Evolutionary conservation across 352 stramenopile genomes (phyloP).

Genomic region (Globisporangium echinulatum): DNA sequence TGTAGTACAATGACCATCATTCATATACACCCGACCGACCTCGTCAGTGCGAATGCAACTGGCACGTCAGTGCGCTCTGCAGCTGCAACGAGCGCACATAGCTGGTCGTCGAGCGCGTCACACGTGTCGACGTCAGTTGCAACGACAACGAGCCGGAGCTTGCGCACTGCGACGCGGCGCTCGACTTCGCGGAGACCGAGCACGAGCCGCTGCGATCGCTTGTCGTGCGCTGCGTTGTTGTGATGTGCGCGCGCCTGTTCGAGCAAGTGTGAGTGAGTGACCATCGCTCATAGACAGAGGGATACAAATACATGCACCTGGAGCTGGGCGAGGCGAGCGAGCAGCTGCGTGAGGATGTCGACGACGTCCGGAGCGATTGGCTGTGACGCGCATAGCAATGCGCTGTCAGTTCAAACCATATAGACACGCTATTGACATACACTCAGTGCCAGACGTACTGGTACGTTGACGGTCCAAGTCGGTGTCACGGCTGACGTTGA

Average conservation of each 20-base stretch:
- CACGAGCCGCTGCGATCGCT: slow-evolving; percentile 13
- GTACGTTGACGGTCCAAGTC: too few species aligned
- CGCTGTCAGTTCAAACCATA: too few species aligned
- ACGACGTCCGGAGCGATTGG: neutral
- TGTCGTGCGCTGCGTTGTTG: slow-evolving; percentile 7
- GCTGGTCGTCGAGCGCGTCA: slow-evolving; percentile 7
- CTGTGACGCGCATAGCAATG: neutral
- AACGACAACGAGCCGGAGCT: slow-evolving; percentile 10
- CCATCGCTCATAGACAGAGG: neutral
- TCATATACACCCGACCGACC: slow-evolving; percentile 1
- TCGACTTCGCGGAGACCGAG: slow-evolving; percentile 14
- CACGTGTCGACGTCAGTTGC: slow-evolving; percentile 10
- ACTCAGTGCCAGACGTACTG: too few species aligned
- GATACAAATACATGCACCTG: slow-evolving; percentile 5
- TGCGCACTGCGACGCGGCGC: slow-evolving; percentile 3
- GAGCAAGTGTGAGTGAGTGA: neutral
- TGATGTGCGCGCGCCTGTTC: slow-evolving; percentile 12
- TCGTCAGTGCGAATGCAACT: slow-evolving; percentile 7
- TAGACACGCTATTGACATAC: too few species aligned
- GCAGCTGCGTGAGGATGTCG: slow-evolving; percentile 4
- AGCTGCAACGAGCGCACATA: slow-evolving; percentile 9
- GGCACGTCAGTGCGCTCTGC: slow-evolving; percentile 7
- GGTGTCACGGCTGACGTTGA: neutral
- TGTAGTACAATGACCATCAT: too few species aligned
- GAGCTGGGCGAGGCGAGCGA: slow-evolving; percentile 12